phyloP scores from a whole-genome alignment of 352 stramenopile species.

The Thalassiosira mediterranea region DNA sequence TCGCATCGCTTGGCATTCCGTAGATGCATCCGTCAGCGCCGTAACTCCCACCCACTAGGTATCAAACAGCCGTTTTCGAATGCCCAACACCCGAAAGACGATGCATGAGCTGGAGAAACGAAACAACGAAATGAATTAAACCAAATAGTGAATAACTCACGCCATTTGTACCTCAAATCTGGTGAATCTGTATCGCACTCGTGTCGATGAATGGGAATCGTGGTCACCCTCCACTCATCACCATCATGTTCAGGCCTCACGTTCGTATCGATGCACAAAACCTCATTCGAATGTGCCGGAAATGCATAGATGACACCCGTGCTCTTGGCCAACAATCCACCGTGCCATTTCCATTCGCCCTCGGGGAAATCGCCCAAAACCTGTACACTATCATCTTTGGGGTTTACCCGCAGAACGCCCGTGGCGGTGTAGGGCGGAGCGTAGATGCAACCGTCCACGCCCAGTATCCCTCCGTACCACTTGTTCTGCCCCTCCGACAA shows the following conservation, averaged over 20 bases:
- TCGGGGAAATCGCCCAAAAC: conserved; percentile 36
- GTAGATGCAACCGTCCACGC: conserved; percentile 42
- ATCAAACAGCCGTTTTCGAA: too few relatives aligned
- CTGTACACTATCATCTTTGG: conserved; percentile 33
- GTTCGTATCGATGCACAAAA: conserved; percentile 52
- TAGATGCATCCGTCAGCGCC: conserved; percentile 51
- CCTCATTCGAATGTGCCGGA: conserved; percentile 42
- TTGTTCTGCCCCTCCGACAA: conserved; percentile 47
- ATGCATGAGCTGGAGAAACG: too few relatives aligned
- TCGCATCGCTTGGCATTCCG: conserved; percentile 51
- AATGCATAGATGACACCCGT: conserved; percentile 54
- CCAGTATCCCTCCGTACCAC: conserved; percentile 49
- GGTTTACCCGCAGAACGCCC: conserved; percentile 43
- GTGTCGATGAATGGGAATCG: conserved; percentile 45
- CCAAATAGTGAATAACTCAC: too few relatives aligned
- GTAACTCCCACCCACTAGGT: conserved; percentile 44
- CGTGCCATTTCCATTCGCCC: conserved; percentile 50
- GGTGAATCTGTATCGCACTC: conserved; percentile 30
- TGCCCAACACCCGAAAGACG: too few relatives aligned
- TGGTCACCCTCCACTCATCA: conserved; percentile 48
- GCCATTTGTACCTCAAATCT: conserved; percentile 51
- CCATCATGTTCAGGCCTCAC: not conserved
- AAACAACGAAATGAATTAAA: too few relatives aligned
- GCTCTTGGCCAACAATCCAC: conserved; percentile 33
- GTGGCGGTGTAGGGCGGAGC: conserved; percentile 42